Percentiles rank a stretch among this genome's conserved stretches.
Evolutionary conservation across 192 early-diverging fungal species (phyloP).

Genomic region (Gamsiella multidivaricata): DNA sequence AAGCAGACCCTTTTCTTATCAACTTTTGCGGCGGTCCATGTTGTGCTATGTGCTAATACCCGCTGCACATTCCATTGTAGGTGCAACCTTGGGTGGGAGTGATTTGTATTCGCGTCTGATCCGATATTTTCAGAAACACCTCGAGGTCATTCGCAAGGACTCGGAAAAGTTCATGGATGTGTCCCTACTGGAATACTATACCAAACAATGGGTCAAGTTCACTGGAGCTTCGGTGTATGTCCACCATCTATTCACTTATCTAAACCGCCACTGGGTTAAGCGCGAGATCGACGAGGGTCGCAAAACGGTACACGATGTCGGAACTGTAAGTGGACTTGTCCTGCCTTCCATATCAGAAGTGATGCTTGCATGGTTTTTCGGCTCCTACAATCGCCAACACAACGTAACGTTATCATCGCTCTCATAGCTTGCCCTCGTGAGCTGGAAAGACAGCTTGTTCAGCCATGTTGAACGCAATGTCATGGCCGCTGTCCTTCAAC

Average conservation of each 20-base stretch:
- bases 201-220: slow-evolving; percentile 89
- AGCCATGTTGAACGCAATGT: slow-evolving; percentile 73
- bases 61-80: slow-evolving; percentile 21
- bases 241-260: slow-evolving; percentile 92
- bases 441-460: slow-evolving; percentile 88
- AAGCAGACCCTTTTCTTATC: not conserved
- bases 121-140: slow-evolving; percentile 66
- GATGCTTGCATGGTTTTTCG: not conserved
- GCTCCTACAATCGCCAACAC: not conserved
- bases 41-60: no score
- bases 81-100: slow-evolving; percentile 65
- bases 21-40: no score
- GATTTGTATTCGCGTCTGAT: slow-evolving; percentile 64
- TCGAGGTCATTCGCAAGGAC: slow-evolving; percentile 64
- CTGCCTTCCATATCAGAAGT: not conserved
- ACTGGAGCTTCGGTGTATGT: slow-evolving; percentile 86
- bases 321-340: slow-evolving; percentile 75
- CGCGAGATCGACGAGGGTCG: slow-evolving; percentile 94
- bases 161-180: slow-evolving; percentile 80
- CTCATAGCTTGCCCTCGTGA: slow-evolving; percentile 79
- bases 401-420: no score
- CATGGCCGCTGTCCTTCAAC: slow-evolving; percentile 80
- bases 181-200: slow-evolving; percentile 87
- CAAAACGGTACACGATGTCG: slow-evolving; percentile 90
- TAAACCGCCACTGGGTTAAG: slow-evolving; percentile 98